These are phyloP conservation scores for Brettanomyces anomalus DNA, from an alignment of 805 yeast species.

Conservation along the genomic window DNA sequence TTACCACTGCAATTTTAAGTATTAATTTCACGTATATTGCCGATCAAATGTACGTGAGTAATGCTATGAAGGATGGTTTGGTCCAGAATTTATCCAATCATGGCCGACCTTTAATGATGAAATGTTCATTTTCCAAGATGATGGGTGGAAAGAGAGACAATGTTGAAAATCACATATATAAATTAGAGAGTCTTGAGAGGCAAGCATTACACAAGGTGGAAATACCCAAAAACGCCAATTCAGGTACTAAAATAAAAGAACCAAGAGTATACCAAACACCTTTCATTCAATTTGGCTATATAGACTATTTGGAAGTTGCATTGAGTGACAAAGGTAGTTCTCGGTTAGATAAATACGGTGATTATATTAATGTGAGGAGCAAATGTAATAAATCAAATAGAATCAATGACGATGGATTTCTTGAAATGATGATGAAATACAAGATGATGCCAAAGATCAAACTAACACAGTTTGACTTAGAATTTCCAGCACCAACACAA, in stretches of 20 bases:
- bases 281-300: slow-evolving; percentile 6
- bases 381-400: slow-evolving; percentile 1
- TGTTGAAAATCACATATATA: too few species aligned
- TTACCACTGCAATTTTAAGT: too few species aligned
- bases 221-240: not conserved
- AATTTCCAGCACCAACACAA: too few species aligned
- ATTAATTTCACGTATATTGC: too few species aligned
- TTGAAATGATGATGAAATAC: slow-evolving; percentile 10
- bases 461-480: too few species aligned
- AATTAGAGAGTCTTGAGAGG: too few species aligned
- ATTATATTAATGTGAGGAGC: slow-evolving; percentile 13
- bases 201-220: not conserved
- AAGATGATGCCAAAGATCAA: not conserved
- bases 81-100: too few species aligned
- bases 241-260: not conserved
- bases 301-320: slow-evolving; percentile 11
- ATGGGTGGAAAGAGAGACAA: too few species aligned
- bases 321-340: slow-evolving; percentile 1
- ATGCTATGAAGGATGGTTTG: too few species aligned
- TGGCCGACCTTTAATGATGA: not conserved
- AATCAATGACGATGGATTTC: slow-evolving; percentile 3
- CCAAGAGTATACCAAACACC: slow-evolving; percentile 4
- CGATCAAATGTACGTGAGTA: too few species aligned
- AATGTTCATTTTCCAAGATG: not conserved
- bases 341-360: slow-evolving; percentile 10